These are phyloP conservation scores for Hypomyces perniciosus DNA, from an alignment of 2,329 filamentous ascomycete species.

Conservation along the genomic window DNA sequence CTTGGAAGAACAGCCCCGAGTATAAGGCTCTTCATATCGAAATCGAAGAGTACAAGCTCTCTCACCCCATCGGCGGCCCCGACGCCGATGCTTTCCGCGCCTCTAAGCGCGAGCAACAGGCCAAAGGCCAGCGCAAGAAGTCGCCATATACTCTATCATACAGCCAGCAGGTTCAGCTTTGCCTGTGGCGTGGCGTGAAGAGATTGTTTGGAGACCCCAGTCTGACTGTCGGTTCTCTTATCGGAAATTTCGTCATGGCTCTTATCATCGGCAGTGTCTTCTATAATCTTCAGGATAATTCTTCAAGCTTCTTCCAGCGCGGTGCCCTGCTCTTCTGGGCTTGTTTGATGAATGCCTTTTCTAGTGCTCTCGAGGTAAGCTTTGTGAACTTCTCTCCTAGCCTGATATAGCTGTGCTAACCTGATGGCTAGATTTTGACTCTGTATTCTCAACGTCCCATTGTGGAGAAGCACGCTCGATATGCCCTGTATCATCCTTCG, in stretches of 20 bases:
- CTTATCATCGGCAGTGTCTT: conserved; percentile 77
- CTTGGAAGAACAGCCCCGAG: conserved; percentile 51
- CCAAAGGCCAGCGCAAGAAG: conserved; percentile 53
- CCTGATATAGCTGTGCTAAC: neutral
- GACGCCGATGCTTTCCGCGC: conserved; percentile 52
- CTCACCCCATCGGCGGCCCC: conserved; percentile 49
- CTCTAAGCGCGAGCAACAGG: conserved; percentile 49
- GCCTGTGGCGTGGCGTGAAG: conserved; percentile 73
- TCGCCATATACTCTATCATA: conserved; percentile 83
- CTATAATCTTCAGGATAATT: conserved; percentile 63
- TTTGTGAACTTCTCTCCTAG: neutral
- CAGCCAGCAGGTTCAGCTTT: conserved; percentile 68
- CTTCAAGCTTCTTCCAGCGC: conserved; percentile 69
- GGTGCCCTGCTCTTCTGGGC: conserved; percentile 83
- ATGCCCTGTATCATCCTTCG: conserved; percentile 84
- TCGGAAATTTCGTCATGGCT: conserved; percentile 70
- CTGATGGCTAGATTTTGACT: conserved; percentile 59
- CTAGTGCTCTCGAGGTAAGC: conserved; percentile 64
- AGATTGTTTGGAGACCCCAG: conserved; percentile 72
- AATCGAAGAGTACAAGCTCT: conserved; percentile 49
- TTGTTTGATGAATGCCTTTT: conserved; percentile 79
- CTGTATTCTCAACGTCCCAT: conserved; percentile 86
- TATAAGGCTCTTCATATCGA: conserved; percentile 46
- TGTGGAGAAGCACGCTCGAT: conserved; percentile 82
- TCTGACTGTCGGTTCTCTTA: conserved; percentile 60